Evolutionary conservation across 2,329 filamentous ascomycete species (phyloP), one percentile per base, ranked within the genome.

Genomic region (Domatiomyces globalis): DNA sequence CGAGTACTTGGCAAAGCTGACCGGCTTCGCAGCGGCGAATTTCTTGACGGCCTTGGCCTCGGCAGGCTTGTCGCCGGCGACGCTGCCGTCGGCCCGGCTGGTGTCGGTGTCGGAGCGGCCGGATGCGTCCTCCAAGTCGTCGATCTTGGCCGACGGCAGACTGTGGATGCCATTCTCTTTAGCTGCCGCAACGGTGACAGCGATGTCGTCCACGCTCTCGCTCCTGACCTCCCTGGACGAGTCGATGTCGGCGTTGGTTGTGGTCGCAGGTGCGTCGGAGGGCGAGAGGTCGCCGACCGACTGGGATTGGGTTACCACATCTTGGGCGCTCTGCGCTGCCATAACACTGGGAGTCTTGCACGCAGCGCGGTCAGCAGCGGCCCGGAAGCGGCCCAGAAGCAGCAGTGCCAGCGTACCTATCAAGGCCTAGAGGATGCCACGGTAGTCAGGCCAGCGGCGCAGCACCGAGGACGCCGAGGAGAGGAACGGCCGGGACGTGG

Each of bases 261-360:
- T 75, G 73, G 71, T 75, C 74, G 76, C 77, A 80, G 74, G 73
- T 71, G 73, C 77, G 78, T 79, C 79, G 77, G 78, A 78, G 72
- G 77, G 75, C 73, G 74, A 73, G 66, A 69, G 67, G 67, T 73
- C 76, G 74, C 77, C 77, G 71, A 78, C 73, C 78, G 79, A 82
- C 79, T 75, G 73, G 73, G 77, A 73, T 76, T 80, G 74, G 73
- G 79, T 79, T 80, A 82, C 79, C 79, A 81, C 79, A 83, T 83
- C 75, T 71, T 80, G 78, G 76, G 71, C 73, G 66, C 71, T 77
- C 77, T 79, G 76, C 78, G 81, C 79, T 81, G 79, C 79, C 79
- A 83, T 83, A 81, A 82, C 79, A 82, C 78, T 72, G 67, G 71
- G 68, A 68, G 71, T 67, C 67, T 68, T 73, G 76, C 68, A 15